Evolutionary conservation across 768 basidiomycete species (phyloP).

Genomic region (Porphyrellus cyaneotinctus): DNA sequence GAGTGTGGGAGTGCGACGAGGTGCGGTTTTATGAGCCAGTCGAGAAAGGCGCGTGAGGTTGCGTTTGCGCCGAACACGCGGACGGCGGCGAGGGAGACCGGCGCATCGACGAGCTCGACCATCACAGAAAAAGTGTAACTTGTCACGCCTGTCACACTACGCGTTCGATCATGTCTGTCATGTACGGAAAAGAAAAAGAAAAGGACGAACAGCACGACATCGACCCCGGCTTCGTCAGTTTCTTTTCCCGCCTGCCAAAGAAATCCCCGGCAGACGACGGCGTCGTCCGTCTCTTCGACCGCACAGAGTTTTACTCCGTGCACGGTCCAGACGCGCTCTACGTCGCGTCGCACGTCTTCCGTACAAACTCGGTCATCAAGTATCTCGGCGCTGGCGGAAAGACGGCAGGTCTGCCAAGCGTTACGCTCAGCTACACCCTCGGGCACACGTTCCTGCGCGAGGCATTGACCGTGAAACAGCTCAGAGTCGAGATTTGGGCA

Average conservation of each 20-base stretch:
- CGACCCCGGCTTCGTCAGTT: slow-evolving; percentile 73
- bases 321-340: slow-evolving; percentile 88
- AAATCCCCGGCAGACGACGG: slow-evolving; percentile 72
- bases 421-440: slow-evolving; percentile 68
- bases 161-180: slow-evolving; percentile 43
- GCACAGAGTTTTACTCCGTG: slow-evolving; percentile 80
- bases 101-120: slow-evolving; percentile 45
- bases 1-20: slow-evolving; percentile 28
- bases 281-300: slow-evolving; percentile 83
- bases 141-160: slow-evolving; percentile 25
- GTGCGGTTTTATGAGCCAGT: slow-evolving; percentile 69
- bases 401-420: slow-evolving; percentile 63
- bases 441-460: slow-evolving; percentile 84
- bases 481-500: slow-evolving; percentile 88
- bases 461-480: slow-evolving; percentile 83
- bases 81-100: slow-evolving; percentile 68
- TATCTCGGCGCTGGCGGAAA: slow-evolving; percentile 71
- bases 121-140: slow-evolving; percentile 8
- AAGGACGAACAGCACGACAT: slow-evolving; percentile 43
- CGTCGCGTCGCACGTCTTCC: slow-evolving; percentile 77
- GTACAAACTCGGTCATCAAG: slow-evolving; percentile 90
- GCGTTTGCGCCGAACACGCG: slow-evolving; percentile 72
- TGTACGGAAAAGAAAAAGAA: slow-evolving; percentile 68
- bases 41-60: slow-evolving; percentile 79
- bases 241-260: slow-evolving; percentile 56